Base-by-base conservation (phyloP, 257 asterid genomes). In the Cinchona pubescens region DNA sequence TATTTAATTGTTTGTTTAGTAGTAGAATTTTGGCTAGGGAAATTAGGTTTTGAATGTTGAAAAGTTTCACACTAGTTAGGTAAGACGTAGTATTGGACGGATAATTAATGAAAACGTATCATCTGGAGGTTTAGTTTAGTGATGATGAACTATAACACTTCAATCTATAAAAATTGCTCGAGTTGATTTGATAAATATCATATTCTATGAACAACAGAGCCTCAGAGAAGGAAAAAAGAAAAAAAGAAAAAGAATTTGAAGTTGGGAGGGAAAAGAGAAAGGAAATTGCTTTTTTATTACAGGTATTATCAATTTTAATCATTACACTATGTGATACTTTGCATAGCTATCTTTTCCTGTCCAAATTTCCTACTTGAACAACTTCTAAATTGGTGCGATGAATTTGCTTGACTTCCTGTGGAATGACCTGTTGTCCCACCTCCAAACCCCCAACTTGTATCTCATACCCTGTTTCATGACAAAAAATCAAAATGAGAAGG, bases 251-350 rank as follows among this genome's bases (percentile, higher is more conserved):
- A n/a, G n/a, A n/a, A n/a, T n/a, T n/a, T n/a, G n/a, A n/a, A n/a
- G n/a, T n/a, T n/a, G n/a, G n/a, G 32, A 7, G 4, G 21, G 0
- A 42, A 48, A 46, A 25, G 62, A 49, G 49, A 59, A 48, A 29
- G 25, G n/a, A 18, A 15, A 51, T 18, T 51, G 58, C 32, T n/a
- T n/a, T 53, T 14, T 70, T 48, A 12, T 32, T 18, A 13, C 13
- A 38, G 53, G 35, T 40, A 12, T 48, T 67, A 67, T 55, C 53
- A 68, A 68, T 32, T 21, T 56, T 68, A 68, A 43, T 68, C 59
- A 6, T 13, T 32, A 4, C 25, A 30, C n/a, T n/a, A n/a, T n/a
- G n/a, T 21, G 27, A 35, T 49, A 5, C 29, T 8, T n/a, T 69
- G 32, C 29, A 15, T 15, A 15, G 43, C 29, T 12, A 51, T 18